Base-by-base conservation (phyloP, 768 basidiomycete species). In the Psilocybe subaeruginosa region DNA sequence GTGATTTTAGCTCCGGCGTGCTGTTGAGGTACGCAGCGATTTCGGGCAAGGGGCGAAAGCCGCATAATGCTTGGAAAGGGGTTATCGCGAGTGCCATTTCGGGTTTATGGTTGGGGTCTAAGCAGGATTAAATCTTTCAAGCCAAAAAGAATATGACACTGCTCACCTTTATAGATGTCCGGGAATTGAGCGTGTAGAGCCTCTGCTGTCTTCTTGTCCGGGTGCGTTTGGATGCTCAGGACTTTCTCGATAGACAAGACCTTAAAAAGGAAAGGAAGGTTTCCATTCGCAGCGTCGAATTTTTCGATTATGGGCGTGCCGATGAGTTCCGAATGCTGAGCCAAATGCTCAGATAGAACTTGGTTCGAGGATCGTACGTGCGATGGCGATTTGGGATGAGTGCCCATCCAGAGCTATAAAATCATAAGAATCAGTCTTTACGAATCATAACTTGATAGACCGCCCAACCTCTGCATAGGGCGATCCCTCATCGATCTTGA, bases 81-180 rank as follows among this genome's bases (percentile, higher is more conserved):
- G 96, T 96, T 61, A 99, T 76, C 0, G 97, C 97, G 39, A 99
- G 82, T n/a, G 96, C 95, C 93, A 99, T 97, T 73, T 99, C 97
- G 2, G 97, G 97, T 75, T 99, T 99, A 69, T 99, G 97, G 71
- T 99, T 99, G 4, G 88, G 85, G 73, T 99, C 97, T 93, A 56
- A 23, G 11, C 14, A 14, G 41, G 7, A 48, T 54, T 47, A 33
- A 39, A 47, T 37, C 50, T 48, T 17, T 37, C 31, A 14, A 39
- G 4, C 16, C 12, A 19, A 27, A 33, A 51, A n/a, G 55, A 49
- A 39, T 19, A 23, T n/a, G 54, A 49, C 51, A 29, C 6, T 11
- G 9, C 48, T 48, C 37, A 92, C 95, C 96, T 79, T 95, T 97
- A 80, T 99, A 99, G 50, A 97, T 83, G 52, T 92, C 83, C 2